Evolutionary conservation across 2,329 filamentous ascomycete genomes (phyloP), one percentile per base, ranked within the genome.

Genomic region (Hymenoscyphus linearis): DNA sequence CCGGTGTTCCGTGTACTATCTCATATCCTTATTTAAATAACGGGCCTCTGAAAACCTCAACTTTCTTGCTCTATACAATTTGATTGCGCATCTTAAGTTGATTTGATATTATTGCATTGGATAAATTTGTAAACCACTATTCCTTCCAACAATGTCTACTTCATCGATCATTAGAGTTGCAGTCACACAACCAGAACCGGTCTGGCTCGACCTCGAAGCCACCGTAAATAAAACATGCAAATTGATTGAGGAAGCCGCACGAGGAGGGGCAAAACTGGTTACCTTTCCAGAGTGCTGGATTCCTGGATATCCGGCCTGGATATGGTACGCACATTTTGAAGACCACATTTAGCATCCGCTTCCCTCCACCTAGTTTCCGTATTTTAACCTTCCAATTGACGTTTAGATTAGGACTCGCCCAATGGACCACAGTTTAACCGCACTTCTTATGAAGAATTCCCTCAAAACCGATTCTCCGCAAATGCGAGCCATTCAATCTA

Each of bases 161-260:
- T 18, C 37, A 3, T 2, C 55, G 18, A 36, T 16, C 26, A 31
- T 57, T 16, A 18, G 55, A 18, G 57, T 59, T 25, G 57, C 57
- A 25, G 57, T 54, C 22, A 55, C 57, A n/a, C 57, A 59, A 14
- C n/a, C 50, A 2, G 84, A 86, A 69, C 82, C 84, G 0, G 77
- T 76, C 1, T 87, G 83, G 83, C 75, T 87, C 5, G 81, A 88
- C 66, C 77, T 87, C 2, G 74, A 79, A 13, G 79, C 70, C 0
- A 76, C 78, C 1, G 80, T 87, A 1, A 70, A 76, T 1, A 87
- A 87, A 70, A 85, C 84, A 2, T 80, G 82, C 65, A 67, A 72
- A 0, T 75, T 86, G 60, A 85, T 88, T 64, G 72, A 76, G 37
- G 78, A 84, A 64, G 85, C 85, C 0, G 80, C 79, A 1, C 64